These are phyloP conservation scores for Colletotrichum simmondsii DNA, from an alignment of 2,329 filamentous ascomycete genomes.

Conservation along the genomic window DNA sequence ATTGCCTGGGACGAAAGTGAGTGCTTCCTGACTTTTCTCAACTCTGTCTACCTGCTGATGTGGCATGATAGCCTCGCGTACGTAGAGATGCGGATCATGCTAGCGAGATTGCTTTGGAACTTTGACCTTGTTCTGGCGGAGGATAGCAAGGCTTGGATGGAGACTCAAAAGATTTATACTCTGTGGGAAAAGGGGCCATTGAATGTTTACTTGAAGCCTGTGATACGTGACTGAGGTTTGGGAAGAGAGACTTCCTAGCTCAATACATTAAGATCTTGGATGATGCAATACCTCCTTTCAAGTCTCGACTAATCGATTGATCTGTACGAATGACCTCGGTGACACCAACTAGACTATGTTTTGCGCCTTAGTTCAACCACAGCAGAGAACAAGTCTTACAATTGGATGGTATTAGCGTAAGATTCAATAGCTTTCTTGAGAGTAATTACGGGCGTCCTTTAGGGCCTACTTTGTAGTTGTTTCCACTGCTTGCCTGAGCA, in stretches of 20 bases:
- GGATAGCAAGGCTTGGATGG: constrained; percentile 49
- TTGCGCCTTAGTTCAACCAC: too few relatives aligned
- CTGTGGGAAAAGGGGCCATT: constrained; percentile 23
- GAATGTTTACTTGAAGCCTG: constrained; percentile 26
- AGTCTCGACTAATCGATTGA: too few relatives aligned
- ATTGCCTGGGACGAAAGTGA: constrained; percentile 47
- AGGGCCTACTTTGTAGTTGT: background rate
- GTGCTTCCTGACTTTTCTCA: constrained; percentile 1
- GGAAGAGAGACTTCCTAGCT: background rate
- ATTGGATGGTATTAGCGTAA: too few relatives aligned
- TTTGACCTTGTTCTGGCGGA: constrained; percentile 55
- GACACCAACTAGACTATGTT: too few relatives aligned
- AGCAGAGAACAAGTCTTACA: too few relatives aligned
- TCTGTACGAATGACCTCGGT: too few relatives aligned
- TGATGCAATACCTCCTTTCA: too few relatives aligned
- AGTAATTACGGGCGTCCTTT: background rate
- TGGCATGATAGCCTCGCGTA: constrained; percentile 49
- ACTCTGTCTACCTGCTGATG: background rate
- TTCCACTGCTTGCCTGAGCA: background rate
- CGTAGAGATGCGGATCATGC: constrained; percentile 59
- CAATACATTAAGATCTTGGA: background rate
- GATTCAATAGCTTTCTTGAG: too few relatives aligned
- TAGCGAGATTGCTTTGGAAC: constrained; percentile 55
- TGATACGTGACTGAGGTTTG: background rate
- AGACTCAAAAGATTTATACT: constrained; percentile 24